Conservation (phyloP, 1,284 basidiomycete genomes). For the Spongiforma sp. region DNA sequence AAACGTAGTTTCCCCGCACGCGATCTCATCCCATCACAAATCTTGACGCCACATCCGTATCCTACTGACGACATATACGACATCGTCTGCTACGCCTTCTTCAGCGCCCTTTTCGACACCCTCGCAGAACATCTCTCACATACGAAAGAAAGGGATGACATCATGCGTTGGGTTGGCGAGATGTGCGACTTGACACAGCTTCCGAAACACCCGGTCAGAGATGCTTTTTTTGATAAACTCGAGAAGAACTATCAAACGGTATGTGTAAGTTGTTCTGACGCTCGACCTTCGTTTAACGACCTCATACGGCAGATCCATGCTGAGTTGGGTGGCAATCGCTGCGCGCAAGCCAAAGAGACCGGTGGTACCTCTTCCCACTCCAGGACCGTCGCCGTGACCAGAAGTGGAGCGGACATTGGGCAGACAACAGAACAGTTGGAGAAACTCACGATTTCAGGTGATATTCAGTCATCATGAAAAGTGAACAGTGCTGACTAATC, state of each 20-base stretch:
- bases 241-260: background rate
- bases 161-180: background rate
- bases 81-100: background rate
- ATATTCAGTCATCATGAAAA: too few species aligned
- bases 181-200: background rate
- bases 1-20: background rate
- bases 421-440: too few species aligned
- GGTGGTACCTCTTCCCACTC: too few species aligned
- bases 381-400: too few species aligned
- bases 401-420: too few species aligned
- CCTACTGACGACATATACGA: background rate
- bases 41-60: background rate
- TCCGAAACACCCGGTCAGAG: background rate
- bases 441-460: too few species aligned
- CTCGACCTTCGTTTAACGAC: too few species aligned
- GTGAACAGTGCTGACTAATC: too few species aligned
- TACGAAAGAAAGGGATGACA: background rate
- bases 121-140: background rate
- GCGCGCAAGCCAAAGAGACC: too few species aligned
- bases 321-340: too few species aligned
- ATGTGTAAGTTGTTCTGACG: too few species aligned
- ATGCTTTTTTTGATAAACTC: background rate
- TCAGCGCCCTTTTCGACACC: background rate
- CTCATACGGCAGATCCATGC: too few species aligned
- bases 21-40: background rate